phyloP scores from a whole-genome alignment of 768 basidiomycete species.

The Hypholoma fasciculare region DNA sequence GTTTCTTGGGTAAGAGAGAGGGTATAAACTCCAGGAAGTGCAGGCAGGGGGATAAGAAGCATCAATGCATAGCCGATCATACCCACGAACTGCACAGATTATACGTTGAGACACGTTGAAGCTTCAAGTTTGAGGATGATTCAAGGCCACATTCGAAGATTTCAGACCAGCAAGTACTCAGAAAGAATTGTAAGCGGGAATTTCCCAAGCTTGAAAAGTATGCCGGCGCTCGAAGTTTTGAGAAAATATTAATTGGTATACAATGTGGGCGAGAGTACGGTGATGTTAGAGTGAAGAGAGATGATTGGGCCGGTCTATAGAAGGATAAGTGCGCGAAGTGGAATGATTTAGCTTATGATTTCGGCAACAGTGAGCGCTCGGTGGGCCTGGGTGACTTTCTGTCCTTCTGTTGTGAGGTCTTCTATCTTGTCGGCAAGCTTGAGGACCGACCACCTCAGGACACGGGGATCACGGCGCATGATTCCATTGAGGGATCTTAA shows the following conservation, averaged over 20 bases:
- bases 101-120: background rate
- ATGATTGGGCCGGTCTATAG: no score
- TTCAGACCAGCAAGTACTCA: no score
- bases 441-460: conserved; percentile 79
- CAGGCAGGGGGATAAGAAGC: background rate
- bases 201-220: no score
- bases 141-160: background rate
- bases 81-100: background rate
- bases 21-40: background rate
- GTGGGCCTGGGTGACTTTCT: conserved; percentile 38
- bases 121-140: background rate
- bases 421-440: conserved; percentile 76
- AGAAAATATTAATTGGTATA: no score
- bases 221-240: no score
- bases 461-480: conserved; percentile 78
- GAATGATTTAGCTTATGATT: conserved; percentile 16
- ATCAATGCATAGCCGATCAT: background rate
- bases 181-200: no score
- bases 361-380: conserved; percentile 14
- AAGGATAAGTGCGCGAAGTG: background rate
- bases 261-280: no score
- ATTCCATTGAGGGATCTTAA: conserved; percentile 63
- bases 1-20: conserved; percentile 7
- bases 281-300: no score
- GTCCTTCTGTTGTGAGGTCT: conserved; percentile 56